Base-by-base conservation (phyloP, 1,284 basidiomycete species). In the Ceratobasidium sp. region DNA sequence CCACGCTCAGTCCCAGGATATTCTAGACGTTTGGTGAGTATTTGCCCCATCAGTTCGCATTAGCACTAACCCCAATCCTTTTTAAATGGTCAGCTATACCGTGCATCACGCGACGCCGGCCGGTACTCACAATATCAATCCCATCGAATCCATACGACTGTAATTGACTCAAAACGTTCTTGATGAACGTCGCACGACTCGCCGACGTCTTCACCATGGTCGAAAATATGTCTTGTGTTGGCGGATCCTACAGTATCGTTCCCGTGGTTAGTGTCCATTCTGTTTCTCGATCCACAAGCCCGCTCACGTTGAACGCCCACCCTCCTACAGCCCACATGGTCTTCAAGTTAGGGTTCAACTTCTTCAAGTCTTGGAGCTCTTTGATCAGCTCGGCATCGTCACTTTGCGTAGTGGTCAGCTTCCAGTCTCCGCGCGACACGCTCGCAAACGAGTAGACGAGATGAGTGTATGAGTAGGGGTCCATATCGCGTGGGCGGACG, bases 241-340 rank as follows among this genome's bases (percentile, higher is more conserved):
- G 66, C 2, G 66, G 66, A 44, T 69, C 66, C 66, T 69, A 46
- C 35, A 52, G 5, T 21, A 11, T 35, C 16, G 16, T 6, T 6
- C 35, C n/a, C 55, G 35, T 6, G 14, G 6, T 55, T 38, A n/a
- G 8, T 23, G 23, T 14, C 3, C 14, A 41, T 21, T 21, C n/a
- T 46, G 2, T 23, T 21, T 43, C 35, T 6, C 9, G 6, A 4
- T 38, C 35, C 4, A 21, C 7, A 5, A 43, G 11, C 41, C 28
- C 1, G 57, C 66, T 52, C 49, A 57, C 66, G 28, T 69, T 69
- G 26, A 69, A 69, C 32, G 66, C 66, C 66, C 66, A 69, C 7
- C 66, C 66, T 28, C 66, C 66, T 13, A 69, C 66, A 4, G 66
- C 66, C 66, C 66, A 69, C 66, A 69, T 69, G 14, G 66, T 69